Percentiles rank a stretch among this genome's conserved stretches.
Conservation (phyloP, 129 eudicot species). For the Ambrosia artemisiifolia region DNA sequence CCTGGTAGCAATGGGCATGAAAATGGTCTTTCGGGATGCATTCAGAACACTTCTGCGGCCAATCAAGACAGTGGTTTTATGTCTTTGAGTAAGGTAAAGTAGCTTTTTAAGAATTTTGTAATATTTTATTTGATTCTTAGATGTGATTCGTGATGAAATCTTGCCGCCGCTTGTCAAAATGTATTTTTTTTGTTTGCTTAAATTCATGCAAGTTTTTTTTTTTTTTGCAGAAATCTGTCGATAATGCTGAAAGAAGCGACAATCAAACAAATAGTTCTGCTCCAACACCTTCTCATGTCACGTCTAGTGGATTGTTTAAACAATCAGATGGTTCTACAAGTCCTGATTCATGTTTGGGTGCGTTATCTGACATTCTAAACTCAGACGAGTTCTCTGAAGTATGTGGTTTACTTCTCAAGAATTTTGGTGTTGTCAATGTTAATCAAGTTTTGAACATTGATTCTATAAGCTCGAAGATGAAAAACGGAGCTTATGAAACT, state of each 20-base stretch:
- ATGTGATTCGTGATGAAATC: neutral
- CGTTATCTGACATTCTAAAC: constrained; percentile 47
- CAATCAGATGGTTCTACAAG: constrained; percentile 31
- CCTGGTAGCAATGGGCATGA: constrained; percentile 47
- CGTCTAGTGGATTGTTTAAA: constrained; percentile 39
- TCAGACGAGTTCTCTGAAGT: constrained; percentile 65
- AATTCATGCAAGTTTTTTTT: neutral
- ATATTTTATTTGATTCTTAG: neutral
- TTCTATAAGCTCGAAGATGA: constrained; percentile 55
- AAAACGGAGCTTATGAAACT: constrained; percentile 64
- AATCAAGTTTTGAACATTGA: constrained; percentile 49
- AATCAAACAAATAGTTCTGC: constrained; percentile 29
- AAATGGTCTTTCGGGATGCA: constrained; percentile 28
- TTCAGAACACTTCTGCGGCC: constrained; percentile 38
- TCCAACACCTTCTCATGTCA: constrained; percentile 14
- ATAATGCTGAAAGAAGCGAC: constrained; percentile 35
- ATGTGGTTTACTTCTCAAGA: constrained; percentile 56
- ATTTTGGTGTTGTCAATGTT: constrained; percentile 56
- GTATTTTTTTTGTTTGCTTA: neutral
- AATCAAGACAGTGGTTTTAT: constrained; percentile 31
- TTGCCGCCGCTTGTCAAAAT: neutral
- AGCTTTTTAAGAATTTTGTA: neutral
- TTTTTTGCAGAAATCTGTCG: constrained; percentile 45
- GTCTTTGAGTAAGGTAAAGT: constrained; percentile 38
- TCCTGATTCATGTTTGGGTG: constrained; percentile 44